Percentiles rank a stretch among this genome's conserved stretches.
These are phyloP conservation scores for Lagerstroemia fauriei DNA, from an alignment of 441 rosid genomes.

Conservation along the genomic window DNA sequence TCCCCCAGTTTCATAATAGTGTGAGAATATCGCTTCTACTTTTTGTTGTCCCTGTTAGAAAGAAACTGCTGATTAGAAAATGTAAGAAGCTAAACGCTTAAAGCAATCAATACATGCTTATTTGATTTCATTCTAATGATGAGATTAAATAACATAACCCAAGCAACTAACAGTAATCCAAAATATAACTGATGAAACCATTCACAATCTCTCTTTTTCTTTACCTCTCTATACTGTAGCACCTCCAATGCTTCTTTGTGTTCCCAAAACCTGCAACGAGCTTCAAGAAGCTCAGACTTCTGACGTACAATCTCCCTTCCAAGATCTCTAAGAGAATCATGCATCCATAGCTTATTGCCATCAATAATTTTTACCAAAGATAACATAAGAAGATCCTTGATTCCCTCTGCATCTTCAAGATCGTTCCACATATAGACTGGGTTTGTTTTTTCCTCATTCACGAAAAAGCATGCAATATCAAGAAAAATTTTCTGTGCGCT, in stretches of 20 bases:
- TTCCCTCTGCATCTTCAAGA: neutral
- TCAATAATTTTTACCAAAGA: neutral
- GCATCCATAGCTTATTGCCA: accelerated
- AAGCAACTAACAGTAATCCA: neutral
- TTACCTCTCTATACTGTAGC: neutral
- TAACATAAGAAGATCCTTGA: neutral
- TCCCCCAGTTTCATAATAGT: neutral
- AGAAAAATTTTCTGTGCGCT: neutral
- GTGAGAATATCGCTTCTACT: neutral
- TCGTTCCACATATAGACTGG: neutral
- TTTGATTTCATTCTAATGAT: too few relatives aligned
- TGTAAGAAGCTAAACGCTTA: neutral
- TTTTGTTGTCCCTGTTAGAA: neutral
- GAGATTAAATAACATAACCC: too few relatives aligned
- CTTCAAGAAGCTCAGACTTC: accelerated
- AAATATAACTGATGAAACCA: neutral
- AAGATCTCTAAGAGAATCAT: neutral
- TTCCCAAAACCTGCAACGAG: neutral
- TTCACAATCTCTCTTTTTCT: neutral
- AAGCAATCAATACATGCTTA: too few relatives aligned
- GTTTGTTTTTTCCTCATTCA: neutral
- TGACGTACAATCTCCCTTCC: accelerated
- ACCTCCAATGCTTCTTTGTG: neutral
- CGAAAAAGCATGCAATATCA: neutral
- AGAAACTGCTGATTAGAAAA: neutral